Conservation (phyloP, 2,329 filamentous ascomycete genomes). For the Diaporthe destruens region DNA sequence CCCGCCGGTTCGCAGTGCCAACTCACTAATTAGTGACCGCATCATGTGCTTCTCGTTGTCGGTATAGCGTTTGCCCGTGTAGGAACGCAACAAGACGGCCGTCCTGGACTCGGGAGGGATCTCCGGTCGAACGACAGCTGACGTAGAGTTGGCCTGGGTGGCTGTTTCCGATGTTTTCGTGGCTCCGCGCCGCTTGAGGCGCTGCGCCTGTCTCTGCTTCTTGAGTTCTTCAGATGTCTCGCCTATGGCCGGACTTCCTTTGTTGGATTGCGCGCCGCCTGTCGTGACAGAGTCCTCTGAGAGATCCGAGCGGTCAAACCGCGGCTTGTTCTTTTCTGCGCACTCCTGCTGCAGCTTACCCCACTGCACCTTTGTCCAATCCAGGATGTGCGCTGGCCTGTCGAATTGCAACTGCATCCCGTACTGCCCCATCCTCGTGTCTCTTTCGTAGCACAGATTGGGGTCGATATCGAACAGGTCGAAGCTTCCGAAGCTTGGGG, state of each 20-base stretch:
- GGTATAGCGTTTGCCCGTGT: constrained; percentile 80
- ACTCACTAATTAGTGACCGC: constrained; percentile 82
- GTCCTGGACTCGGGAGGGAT: constrained; percentile 66
- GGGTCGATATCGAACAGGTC: constrained; percentile 70
- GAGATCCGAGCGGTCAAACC: constrained; percentile 61
- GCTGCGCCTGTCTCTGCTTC: constrained; percentile 40
- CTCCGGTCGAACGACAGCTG: constrained; percentile 30
- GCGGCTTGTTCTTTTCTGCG: constrained; percentile 72
- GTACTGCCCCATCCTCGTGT: constrained; percentile 77
- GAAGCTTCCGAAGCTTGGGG: constrained; percentile 73
- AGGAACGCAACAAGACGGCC: constrained; percentile 81
- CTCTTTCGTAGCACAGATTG: constrained; percentile 75
- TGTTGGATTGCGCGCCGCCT: constrained; percentile 52
- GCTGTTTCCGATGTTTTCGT: constrained; percentile 11
- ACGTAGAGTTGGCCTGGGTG: constrained; percentile 18
- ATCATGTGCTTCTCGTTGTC: constrained; percentile 84
- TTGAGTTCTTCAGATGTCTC: constrained; percentile 39
- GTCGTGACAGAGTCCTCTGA: not conserved
- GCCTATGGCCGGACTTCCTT: constrained; percentile 39
- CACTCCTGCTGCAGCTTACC: constrained; percentile 77
- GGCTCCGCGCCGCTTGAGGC: constrained; percentile 1
- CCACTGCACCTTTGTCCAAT: constrained; percentile 79
- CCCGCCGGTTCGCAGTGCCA: constrained; percentile 80
- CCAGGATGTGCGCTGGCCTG: constrained; percentile 58
- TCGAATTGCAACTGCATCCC: constrained; percentile 65